Conservation (phyloP, 2,329 filamentous ascomycete species). For the Fusarium bactridioides region DNA sequence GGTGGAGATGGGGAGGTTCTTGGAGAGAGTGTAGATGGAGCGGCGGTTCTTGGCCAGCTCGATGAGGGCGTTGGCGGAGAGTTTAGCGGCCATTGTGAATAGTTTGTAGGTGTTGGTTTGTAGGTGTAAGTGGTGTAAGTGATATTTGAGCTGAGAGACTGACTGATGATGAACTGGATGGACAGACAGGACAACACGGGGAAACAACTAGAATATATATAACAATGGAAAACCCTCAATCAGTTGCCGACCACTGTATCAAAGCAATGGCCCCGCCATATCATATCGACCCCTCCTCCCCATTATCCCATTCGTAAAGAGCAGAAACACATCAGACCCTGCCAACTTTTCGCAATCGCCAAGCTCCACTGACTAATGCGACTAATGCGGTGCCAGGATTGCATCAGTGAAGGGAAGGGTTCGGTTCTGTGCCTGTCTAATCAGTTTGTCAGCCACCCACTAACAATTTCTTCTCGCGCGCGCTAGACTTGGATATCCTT, state of each 20-base stretch:
- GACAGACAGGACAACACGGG: neutral
- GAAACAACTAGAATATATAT: conserved; percentile 23
- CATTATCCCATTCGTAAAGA: neutral
- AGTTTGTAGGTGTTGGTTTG: neutral
- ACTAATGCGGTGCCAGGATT: conserved; percentile 15
- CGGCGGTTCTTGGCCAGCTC: conserved; percentile 73
- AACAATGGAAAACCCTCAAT: conserved; percentile 1
- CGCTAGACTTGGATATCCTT: neutral
- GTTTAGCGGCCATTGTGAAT: conserved; percentile 54
- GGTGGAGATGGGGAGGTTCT: conserved; percentile 61
- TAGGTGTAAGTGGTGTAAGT: neutral
- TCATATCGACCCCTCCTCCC: conserved; percentile 6
- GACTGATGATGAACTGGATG: neutral
- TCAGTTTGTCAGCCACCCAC: neutral
- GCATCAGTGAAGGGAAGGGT: conserved; percentile 1
- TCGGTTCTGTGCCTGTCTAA: neutral
- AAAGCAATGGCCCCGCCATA: conserved; percentile 13
- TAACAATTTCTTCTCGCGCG: neutral
- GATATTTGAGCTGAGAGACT: conserved; percentile 3
- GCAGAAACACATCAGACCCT: conserved; percentile 3
- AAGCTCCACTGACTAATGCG: conserved; percentile 23
- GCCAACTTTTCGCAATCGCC: conserved; percentile 13
- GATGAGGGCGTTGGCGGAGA: conserved; percentile 62
- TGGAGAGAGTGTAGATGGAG: conserved; percentile 72
- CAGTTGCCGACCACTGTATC: neutral